A percentile compares a stretch with the other conserved stretches of the same genome.
These are phyloP conservation scores for Thelonectria olida DNA, from an alignment of 2,329 filamentous ascomycete species.

Conservation along the genomic window DNA sequence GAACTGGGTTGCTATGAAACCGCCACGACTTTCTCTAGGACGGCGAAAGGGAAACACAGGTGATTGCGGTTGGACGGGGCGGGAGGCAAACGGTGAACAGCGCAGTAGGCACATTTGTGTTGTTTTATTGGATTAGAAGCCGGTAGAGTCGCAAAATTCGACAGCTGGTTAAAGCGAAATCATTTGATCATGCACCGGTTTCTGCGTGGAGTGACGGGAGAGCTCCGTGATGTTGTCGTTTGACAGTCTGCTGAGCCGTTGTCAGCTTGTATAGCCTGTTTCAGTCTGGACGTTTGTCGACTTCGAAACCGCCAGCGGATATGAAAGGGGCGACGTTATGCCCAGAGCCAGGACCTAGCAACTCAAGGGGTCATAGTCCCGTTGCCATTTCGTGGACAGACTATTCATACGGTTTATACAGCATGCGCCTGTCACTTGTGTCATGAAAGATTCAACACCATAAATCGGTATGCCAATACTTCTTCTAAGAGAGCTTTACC, in stretches of 20 bases:
- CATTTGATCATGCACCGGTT: not conserved
- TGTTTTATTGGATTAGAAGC: conserved; percentile 38
- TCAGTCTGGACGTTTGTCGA: conserved; percentile 3
- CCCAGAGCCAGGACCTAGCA: conserved; percentile 4
- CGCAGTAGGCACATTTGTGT: conserved; percentile 17
- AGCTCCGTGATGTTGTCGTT: not conserved
- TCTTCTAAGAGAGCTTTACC: not conserved
- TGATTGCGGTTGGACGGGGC: not conserved
- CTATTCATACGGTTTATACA: not conserved
- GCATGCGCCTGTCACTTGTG: not conserved
- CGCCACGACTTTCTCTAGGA: not conserved
- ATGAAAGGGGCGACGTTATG: conserved; percentile 16
- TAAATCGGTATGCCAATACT: not conserved
- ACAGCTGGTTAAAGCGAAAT: conserved; percentile 29
- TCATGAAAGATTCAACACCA: not conserved
- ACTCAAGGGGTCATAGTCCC: not conserved
- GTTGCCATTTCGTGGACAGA: not conserved
- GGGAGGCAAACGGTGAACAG: conserved; percentile 21
- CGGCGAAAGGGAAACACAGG: not conserved
- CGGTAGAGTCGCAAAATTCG: conserved; percentile 39
- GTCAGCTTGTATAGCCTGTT: not conserved
- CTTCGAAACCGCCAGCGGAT: conserved; percentile 6
- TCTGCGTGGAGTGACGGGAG: not conserved
- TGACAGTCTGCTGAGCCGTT: not conserved
- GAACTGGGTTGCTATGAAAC: not conserved